These are phyloP conservation scores for Sarocladium strictum DNA, from an alignment of 2,329 filamentous ascomycete species.

Conservation along the genomic window DNA sequence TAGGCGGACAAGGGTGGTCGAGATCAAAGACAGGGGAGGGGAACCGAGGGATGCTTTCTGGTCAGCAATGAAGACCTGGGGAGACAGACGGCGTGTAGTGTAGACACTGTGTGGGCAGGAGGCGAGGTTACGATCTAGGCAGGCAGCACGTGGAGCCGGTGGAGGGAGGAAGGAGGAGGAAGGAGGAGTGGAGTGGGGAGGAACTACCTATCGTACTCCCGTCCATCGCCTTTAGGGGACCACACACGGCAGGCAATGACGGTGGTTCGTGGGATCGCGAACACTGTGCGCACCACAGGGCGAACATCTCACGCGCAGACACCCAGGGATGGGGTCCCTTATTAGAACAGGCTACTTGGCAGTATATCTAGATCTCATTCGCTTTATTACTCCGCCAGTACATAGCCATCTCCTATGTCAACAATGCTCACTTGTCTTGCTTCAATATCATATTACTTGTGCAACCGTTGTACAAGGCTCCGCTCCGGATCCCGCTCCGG, in stretches of 20 bases:
- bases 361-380: too few species aligned
- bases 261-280: background rate
- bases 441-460: too few species aligned
- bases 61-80: background rate
- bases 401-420: too few species aligned
- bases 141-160: conserved; percentile 4
- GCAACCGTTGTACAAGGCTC: too few species aligned
- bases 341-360: too few species aligned
- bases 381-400: too few species aligned
- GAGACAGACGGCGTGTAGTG: background rate
- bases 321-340: too few species aligned
- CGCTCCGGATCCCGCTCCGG: too few species aligned
- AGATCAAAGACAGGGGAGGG: background rate
- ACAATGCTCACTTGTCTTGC: too few species aligned
- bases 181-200: background rate
- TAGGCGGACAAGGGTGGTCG: background rate
- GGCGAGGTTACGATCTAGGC: background rate
- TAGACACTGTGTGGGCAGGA: too few species aligned
- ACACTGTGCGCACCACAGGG: too few species aligned
- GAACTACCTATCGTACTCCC: background rate
- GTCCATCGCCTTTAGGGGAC: background rate
- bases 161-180: background rate
- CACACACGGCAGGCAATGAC: background rate
- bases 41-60: background rate
- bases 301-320: too few species aligned